Evolutionary conservation across 2,329 filamentous ascomycete species (phyloP), one percentile per base, ranked within the genome.

Genomic region (Fusarium sp.): DNA sequence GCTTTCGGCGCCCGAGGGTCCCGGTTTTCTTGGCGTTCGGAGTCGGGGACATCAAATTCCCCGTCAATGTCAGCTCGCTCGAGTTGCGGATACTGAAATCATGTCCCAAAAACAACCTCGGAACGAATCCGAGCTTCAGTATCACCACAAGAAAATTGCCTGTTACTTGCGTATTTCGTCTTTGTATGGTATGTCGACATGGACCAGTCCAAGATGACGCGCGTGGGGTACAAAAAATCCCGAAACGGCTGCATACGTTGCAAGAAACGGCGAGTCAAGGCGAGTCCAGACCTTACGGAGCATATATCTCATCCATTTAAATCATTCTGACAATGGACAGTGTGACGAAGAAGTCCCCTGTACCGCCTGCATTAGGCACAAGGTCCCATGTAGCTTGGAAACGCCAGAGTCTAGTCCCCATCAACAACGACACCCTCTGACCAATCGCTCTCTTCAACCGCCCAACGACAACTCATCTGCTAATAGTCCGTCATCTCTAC

Each of bases 181-280:
- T 19, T 9, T 10, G 19, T 19, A 36, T 19, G 34, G 19, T 19
- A 36, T 19, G 34, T 15, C 6, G 32, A 36, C 4, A 39, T 45
- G 39, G 36, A 64, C 2, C 35, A 39, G 3, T 9, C 11, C 1
- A 62, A 49, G 10, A 46, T 43, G 24, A 62, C 56, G 0, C 61
- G 61, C 15, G 43, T 57, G 36, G 61, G 61, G 32, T 65, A 64
- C 36, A 64, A 61, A 53, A 64, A 64, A 43, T 64, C 61, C 25
- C 56, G 61, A 49, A 64, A 65, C 19, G 61, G 61, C 1, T 64
- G 61, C 22, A 41, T 13, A 7, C 53, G 61, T 7, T 64, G 61
- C 15, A 64, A 64, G 32, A 53, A 62, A 46, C 45, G 61, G 1
- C 46, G 61, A 22, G 61, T 64, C 40, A 64, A 64, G 56, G 61